Evolutionary conservation across 1,139 yeast genomes (phyloP), one percentile per base, ranked within the genome.

Genomic region (Geotrichum histeridarum): DNA sequence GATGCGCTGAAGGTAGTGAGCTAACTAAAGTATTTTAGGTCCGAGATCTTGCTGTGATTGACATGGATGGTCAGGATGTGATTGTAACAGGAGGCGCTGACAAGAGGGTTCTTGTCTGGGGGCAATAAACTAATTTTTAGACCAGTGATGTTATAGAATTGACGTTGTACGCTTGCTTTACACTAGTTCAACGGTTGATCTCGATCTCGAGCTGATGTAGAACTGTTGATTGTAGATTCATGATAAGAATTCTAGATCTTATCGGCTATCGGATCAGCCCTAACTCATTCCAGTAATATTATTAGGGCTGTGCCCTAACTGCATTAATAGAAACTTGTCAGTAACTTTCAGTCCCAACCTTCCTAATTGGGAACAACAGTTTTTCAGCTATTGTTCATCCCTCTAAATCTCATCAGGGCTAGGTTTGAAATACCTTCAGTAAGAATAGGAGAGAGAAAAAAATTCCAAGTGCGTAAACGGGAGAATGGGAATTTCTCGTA

Each of bases 1-100:
- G 15, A 6, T 22, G 2, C 8, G 9, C 9, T 42, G 33, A 27
- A 12, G 12, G 12, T 4, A 8, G 8, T 39, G 15, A 14, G 14
- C 44, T 42, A 42, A 42, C 44, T 22, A 8, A 39, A 8, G 8
- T 22, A 22, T 22, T 22, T n/a, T 27, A 45, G 48, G 27, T 45
- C n/a, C 48, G 48, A 4, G 55, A 52, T 14, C 15, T 52, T 30
- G 51, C 36, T 32, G 12, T 48, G 6, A n/a, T 31, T n/a, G 15
- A 42, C 11, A 31, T 42, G 9, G 15, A 42, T 15, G 52, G 35
- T n/a, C 12, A 37, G 2, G 52, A 52, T 6, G 44, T 47, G 14
- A 18, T 52, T 22, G 39, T 52, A 2, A 39, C 50, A 11, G 54
- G 54, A 12, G 54, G 54, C 5, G 50, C 50, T 6, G 54, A 51